Evolutionary conservation across 2,329 filamentous ascomycete species (phyloP).

Genomic region (Rhexocercosporidium sp.): DNA sequence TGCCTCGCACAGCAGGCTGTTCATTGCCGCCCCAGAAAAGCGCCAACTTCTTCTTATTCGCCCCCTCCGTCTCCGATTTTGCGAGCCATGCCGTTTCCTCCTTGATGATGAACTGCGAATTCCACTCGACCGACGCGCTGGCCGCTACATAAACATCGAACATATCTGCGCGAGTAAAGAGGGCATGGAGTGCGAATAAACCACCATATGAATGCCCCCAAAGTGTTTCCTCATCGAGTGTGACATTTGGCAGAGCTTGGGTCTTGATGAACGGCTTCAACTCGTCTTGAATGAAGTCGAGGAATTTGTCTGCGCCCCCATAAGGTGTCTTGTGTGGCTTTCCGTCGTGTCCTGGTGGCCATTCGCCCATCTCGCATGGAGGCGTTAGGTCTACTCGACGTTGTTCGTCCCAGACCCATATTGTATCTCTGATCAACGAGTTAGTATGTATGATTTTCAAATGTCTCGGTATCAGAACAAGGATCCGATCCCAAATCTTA

Average conservation of each 20-base stretch:
- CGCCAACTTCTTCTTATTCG: neutral
- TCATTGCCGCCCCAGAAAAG: conserved; percentile 13
- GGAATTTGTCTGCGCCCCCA: conserved; percentile 13
- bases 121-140: conserved; percentile 14
- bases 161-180: conserved; percentile 11
- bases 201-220: conserved; percentile 17
- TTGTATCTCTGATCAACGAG: too few relatives aligned
- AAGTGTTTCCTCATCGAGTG: neutral
- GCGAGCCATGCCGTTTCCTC: conserved; percentile 4
- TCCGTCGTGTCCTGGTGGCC: conserved; percentile 3
- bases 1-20: neutral
- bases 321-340: neutral
- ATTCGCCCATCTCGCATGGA: neutral
- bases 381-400: conserved; percentile 4
- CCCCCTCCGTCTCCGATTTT: neutral
- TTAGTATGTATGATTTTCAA: too few relatives aligned
- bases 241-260: neutral
- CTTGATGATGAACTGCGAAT: conserved; percentile 1
- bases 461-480: too few relatives aligned
- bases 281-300: conserved; percentile 10
- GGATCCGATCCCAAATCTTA: too few relatives aligned
- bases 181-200: conserved; percentile 4
- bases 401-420: neutral
- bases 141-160: conserved; percentile 13
- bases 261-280: conserved; percentile 12